Conservation (phyloP, 1,139 yeast species). For the Neolecta irregularis region DNA sequence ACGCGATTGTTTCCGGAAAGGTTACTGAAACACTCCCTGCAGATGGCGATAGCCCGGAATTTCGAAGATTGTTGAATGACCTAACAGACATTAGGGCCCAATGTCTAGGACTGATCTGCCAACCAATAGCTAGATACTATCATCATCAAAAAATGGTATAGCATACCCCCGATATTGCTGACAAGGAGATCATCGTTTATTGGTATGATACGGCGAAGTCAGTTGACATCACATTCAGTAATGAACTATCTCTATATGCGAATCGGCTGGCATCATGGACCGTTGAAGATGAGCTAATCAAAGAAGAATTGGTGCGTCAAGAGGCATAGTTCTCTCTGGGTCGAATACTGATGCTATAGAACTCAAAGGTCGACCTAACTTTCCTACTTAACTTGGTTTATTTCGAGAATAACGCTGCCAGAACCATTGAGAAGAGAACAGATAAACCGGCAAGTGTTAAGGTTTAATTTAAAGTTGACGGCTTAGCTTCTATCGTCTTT, state of each 20-base stretch:
- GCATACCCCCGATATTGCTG: constrained; percentile 3
- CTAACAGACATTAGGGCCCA: constrained; percentile 40
- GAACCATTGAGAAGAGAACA: constrained; percentile 1
- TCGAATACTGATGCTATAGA: too few relatives aligned
- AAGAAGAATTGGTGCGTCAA: constrained; percentile 8
- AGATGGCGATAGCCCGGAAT: constrained; percentile 37
- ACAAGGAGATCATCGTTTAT: constrained; percentile 5
- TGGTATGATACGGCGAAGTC: constrained; percentile 3
- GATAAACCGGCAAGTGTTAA: constrained; percentile 1
- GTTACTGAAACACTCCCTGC: constrained; percentile 53
- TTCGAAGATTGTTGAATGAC: constrained; percentile 38
- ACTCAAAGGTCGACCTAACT: constrained; percentile 3
- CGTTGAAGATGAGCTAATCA: constrained; percentile 27
- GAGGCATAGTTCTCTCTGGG: constrained; percentile 4
- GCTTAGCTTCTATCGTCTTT: constrained; percentile 25
- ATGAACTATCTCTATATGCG: constrained; percentile 34
- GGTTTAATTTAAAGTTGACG: not conserved
- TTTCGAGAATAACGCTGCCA: constrained; percentile 1
- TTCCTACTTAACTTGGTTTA: not conserved
- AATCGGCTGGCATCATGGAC: constrained; percentile 24
- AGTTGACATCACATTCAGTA: constrained; percentile 39
- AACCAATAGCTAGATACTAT: constrained; percentile 66
- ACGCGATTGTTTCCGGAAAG: constrained; percentile 51
- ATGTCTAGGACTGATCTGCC: constrained; percentile 54
- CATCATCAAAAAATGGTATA: constrained; percentile 50